A percentile compares a stretch with the other conserved stretches of the same genome.
Evolutionary conservation across 257 asterid species (phyloP).

Genomic region (Linaria vulgaris): DNA sequence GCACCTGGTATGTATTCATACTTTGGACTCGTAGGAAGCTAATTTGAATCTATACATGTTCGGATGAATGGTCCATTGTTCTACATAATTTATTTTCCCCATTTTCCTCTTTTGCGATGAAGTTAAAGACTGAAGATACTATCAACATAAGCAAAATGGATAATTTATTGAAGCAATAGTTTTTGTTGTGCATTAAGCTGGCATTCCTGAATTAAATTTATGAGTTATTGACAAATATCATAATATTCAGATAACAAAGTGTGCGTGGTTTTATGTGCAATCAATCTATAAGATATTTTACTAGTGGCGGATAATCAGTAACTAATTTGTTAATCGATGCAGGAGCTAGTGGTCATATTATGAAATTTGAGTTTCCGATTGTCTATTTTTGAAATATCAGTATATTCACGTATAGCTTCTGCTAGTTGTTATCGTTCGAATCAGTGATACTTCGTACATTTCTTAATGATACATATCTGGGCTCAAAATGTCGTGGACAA

Average conservation of each 20-base stretch:
- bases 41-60: slow-evolving; percentile 9
- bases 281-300: slow-evolving; percentile 2
- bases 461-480: too few relatives aligned
- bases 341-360: background rate
- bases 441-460: background rate
- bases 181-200: background rate
- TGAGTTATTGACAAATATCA: background rate
- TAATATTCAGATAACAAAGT: background rate
- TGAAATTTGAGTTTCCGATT: background rate
- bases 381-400: too few relatives aligned
- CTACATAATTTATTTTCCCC: background rate
- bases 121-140: slow-evolving; percentile 2
- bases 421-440: background rate
- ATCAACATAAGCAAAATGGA: slow-evolving; percentile 3
- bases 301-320: background rate
- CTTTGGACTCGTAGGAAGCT: background rate
- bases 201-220: background rate
- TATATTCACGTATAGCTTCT: background rate
- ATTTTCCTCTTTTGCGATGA: background rate
- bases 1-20: slow-evolving; percentile 49
- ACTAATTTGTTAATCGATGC: background rate
- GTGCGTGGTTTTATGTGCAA: background rate
- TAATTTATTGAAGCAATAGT: background rate
- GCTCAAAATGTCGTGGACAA: too few relatives aligned
- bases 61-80: slow-evolving; percentile 2